These are phyloP conservation scores for Volvox carteri DNA, from an alignment of 163 green algal species.

Conservation along the genomic window DNA sequence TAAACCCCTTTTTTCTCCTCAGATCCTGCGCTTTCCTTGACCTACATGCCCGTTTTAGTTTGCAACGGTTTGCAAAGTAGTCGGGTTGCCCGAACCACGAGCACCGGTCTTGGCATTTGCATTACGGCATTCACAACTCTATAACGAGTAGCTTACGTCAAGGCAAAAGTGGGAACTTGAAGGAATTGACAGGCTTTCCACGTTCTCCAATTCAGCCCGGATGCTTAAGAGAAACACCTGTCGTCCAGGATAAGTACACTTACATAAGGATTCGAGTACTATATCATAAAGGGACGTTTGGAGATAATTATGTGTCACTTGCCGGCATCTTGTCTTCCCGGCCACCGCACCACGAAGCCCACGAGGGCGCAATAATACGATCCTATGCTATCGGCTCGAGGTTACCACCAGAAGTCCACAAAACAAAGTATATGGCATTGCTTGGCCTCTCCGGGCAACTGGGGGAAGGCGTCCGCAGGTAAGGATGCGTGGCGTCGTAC, in stretches of 20 bases:
- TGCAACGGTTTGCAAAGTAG: too few species aligned
- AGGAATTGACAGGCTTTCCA: slow-evolving; percentile 45
- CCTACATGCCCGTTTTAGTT: slow-evolving; percentile 36
- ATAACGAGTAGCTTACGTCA: background rate
- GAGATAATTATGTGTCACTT: background rate
- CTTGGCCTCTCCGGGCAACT: too few species aligned
- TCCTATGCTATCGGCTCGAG: too few species aligned
- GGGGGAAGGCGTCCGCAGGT: too few species aligned
- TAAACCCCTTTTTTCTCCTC: slow-evolving; percentile 51
- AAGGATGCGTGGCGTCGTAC: too few species aligned
- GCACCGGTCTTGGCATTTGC: too few species aligned
- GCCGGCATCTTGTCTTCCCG: background rate
- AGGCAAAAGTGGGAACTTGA: slow-evolving; percentile 38
- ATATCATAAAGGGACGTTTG: background rate
- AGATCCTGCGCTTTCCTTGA: slow-evolving; percentile 48
- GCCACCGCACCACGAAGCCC: background rate
- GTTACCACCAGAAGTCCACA: too few species aligned
- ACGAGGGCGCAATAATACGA: too few species aligned
- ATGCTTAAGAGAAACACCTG: slow-evolving; percentile 49
- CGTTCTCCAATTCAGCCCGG: slow-evolving; percentile 41
- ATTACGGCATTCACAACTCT: too few species aligned
- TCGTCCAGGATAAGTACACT: background rate
- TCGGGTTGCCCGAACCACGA: too few species aligned
- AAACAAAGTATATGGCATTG: too few species aligned
- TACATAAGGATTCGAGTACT: background rate